phyloP scores from a whole-genome alignment of 306 rosid genomes.

The Canavalia gladiata region DNA sequence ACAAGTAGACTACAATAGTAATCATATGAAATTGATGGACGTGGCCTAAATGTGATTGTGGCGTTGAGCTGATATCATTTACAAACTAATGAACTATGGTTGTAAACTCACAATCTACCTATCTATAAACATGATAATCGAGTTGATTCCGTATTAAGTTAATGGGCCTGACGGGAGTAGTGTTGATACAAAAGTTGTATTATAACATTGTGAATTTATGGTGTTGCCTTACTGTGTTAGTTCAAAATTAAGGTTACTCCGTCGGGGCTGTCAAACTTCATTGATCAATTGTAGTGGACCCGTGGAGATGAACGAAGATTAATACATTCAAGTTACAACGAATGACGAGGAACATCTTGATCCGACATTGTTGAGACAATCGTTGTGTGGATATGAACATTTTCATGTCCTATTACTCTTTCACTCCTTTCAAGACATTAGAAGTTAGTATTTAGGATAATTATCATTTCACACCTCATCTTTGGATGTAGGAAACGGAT shows the following conservation, averaged over 20 bases:
- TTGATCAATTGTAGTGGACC: conserved; percentile 74
- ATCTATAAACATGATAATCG: no score
- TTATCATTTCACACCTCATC: no score
- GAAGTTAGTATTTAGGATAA: neutral
- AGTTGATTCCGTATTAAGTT: no score
- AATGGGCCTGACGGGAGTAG: neutral
- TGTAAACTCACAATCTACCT: no score
- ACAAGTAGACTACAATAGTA: no score
- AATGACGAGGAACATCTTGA: conserved; percentile 59
- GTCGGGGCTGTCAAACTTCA: conserved; percentile 54
- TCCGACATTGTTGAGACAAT: conserved; percentile 63
- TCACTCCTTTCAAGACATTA: conserved; percentile 56
- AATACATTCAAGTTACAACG: conserved; percentile 48
- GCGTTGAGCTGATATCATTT: no score
- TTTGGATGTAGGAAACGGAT: no score
- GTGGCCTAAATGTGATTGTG: no score
- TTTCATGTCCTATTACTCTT: conserved; percentile 61
- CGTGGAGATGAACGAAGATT: conserved; percentile 68
- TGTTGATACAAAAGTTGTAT: neutral
- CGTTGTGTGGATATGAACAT: neutral
- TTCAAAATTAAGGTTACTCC: conserved; percentile 46
- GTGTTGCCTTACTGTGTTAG: neutral
- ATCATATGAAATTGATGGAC: no score
- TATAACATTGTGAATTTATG: neutral
- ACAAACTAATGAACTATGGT: no score